Conservation (phyloP, 805 yeast genomes). For the Teunomyces pallodes region DNA sequence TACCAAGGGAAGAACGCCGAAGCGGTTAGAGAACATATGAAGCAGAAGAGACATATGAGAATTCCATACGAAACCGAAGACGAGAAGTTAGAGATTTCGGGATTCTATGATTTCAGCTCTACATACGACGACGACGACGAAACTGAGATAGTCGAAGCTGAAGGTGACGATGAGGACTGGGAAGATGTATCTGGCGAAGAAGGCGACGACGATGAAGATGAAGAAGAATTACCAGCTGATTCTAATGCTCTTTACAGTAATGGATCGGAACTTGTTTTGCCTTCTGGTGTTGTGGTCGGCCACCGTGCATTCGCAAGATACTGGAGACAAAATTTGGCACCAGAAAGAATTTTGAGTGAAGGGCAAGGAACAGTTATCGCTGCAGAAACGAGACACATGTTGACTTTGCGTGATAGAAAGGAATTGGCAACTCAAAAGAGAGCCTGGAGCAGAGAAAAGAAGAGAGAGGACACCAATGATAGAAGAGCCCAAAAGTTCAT, state of each 20-base stretch:
- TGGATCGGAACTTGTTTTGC: slow-evolving; percentile 40
- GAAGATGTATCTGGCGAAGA: slow-evolving; percentile 35
- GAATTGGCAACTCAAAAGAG: slow-evolving; percentile 47
- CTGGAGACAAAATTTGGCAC: slow-evolving; percentile 43
- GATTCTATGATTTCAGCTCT: slow-evolving; percentile 80
- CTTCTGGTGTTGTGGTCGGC: slow-evolving; percentile 43
- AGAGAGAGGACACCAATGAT: slow-evolving; percentile 50
- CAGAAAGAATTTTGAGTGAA: slow-evolving; percentile 40
- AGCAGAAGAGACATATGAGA: slow-evolving; percentile 79
- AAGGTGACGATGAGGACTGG: slow-evolving; percentile 30
- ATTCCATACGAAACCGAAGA: slow-evolving; percentile 83
- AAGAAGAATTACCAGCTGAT: slow-evolving; percentile 21
- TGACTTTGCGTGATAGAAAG: slow-evolving; percentile 36
- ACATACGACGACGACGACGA: slow-evolving; percentile 44
- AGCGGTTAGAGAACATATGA: slow-evolving; percentile 87
- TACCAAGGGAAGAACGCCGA: slow-evolving; percentile 83
- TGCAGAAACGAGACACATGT: slow-evolving; percentile 52
- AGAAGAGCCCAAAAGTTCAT: slow-evolving; percentile 64
- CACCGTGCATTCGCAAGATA: slow-evolving; percentile 44
- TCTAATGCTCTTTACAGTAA: slow-evolving; percentile 30
- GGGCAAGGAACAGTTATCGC: slow-evolving; percentile 50
- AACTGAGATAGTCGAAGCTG: slow-evolving; percentile 4
- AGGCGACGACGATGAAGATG: slow-evolving; percentile 21
- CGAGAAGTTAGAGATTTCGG: slow-evolving; percentile 72
- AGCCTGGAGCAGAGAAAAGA: slow-evolving; percentile 56